These are phyloP conservation scores for Malassezia dermatis DNA, from an alignment of 1,284 basidiomycete species.

Conservation along the genomic window DNA sequence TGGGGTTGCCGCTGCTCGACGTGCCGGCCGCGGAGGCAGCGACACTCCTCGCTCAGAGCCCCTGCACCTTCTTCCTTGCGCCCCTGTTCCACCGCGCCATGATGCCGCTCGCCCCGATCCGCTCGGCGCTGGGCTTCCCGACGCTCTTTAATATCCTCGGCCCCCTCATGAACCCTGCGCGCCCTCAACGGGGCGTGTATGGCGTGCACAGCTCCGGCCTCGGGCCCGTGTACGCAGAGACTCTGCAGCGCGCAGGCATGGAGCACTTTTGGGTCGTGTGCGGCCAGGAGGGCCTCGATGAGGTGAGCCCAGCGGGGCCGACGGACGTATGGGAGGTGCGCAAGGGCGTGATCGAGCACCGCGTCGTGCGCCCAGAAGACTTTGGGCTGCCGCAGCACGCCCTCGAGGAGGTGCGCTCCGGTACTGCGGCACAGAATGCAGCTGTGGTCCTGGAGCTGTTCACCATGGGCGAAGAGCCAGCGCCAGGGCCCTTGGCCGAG, in stretches of 20 bases:
- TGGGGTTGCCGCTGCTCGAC: constrained; percentile 65
- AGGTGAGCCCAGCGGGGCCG: constrained; percentile 76
- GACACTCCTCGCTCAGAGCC: constrained; percentile 42
- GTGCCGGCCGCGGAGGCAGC: constrained; percentile 54
- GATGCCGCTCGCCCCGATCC: constrained; percentile 70
- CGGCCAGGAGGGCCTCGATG: constrained; percentile 81
- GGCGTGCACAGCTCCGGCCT: constrained; percentile 77
- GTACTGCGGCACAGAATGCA: constrained; percentile 34
- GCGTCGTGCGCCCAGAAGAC: constrained; percentile 28
- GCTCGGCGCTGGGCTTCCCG: constrained; percentile 79
- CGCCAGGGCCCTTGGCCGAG: constrained; percentile 4
- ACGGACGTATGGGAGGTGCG: constrained; percentile 57
- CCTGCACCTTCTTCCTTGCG: constrained; percentile 86
- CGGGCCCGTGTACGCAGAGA: constrained; percentile 72
- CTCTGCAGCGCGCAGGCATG: constrained; percentile 57
- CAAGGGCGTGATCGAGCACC: constrained; percentile 27
- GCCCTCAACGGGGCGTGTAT: constrained; percentile 68
- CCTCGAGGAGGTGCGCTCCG: constrained; percentile 30
- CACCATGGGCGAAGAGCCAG: background rate
- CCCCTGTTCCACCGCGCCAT: constrained; percentile 85
- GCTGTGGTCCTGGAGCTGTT: constrained; percentile 35
- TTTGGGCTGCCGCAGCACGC: constrained; percentile 35
- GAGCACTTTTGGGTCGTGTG: constrained; percentile 83
- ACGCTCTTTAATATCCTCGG: constrained; percentile 96
- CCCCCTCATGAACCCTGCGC: constrained; percentile 83